Percentiles rank a stretch among this genome's conserved stretches.
Conservation (phyloP, 83 land plant species). For the Isoetes engelmannii region DNA sequence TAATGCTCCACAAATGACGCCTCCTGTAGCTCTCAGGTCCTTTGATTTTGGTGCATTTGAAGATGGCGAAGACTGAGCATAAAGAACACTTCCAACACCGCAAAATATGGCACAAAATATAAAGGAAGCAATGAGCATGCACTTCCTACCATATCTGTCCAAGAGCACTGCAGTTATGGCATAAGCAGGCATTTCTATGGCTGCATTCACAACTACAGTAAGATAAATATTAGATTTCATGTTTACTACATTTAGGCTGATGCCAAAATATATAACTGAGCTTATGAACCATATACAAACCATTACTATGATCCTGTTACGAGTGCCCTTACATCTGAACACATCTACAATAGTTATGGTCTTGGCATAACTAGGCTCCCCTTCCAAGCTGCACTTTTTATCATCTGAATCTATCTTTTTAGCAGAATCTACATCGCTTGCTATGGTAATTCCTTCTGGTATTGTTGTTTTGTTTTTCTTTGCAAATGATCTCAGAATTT, state of each 20-base stretch:
- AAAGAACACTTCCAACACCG: slow-evolving; percentile 12
- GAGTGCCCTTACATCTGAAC: slow-evolving; percentile 1
- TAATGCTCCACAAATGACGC: slow-evolving; percentile 20
- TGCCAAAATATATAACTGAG: slow-evolving; percentile 19
- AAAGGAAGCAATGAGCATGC: slow-evolving; percentile 15
- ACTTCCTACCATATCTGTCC: slow-evolving; percentile 14
- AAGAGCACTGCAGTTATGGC: slow-evolving; percentile 21
- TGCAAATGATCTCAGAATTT: slow-evolving; percentile 38
- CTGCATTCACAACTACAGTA: slow-evolving; percentile 21
- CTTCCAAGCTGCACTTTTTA: neutral
- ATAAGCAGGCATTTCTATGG: slow-evolving; percentile 25
- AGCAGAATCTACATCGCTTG: neutral
- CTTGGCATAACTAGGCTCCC: too few relatives aligned
- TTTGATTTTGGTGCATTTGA: too few relatives aligned
- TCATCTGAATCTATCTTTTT: neutral
- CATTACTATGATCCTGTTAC: slow-evolving; percentile 23
- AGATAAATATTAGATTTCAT: slow-evolving; percentile 19
- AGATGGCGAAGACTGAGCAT: too few relatives aligned
- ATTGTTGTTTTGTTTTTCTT: slow-evolving; percentile 35
- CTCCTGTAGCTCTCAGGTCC: too few relatives aligned
- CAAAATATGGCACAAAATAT: slow-evolving; percentile 16
- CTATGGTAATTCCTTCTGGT: slow-evolving; percentile 6
- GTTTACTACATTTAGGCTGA: slow-evolving; percentile 31
- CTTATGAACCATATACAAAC: slow-evolving; percentile 17
- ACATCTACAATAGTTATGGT: slow-evolving; percentile 14